Evolutionary conservation across 306 rosid species (phyloP).

Genomic region (Elaeagnus macrophylla): DNA sequence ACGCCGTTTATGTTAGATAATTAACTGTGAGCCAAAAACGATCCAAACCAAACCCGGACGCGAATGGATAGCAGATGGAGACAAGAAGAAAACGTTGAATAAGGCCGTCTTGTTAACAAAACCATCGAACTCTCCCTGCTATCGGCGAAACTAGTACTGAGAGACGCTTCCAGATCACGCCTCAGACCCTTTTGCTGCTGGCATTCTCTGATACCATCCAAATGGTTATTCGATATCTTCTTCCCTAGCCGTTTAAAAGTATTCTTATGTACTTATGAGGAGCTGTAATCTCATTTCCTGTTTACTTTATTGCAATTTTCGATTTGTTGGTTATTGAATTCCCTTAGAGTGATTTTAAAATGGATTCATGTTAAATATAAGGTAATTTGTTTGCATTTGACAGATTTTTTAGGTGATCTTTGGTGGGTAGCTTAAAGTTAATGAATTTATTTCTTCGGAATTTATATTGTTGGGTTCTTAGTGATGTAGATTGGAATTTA

Average conservation of each 20-base stretch:
- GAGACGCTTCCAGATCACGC: too few species aligned
- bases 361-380: constrained; percentile 11
- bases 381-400: constrained; percentile 15
- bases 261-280: neutral
- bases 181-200: too few species aligned
- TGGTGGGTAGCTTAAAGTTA: constrained; percentile 10
- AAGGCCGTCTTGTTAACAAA: neutral
- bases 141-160: neutral
- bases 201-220: too few species aligned
- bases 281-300: constrained; percentile 1
- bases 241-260: too few species aligned
- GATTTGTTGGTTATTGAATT: constrained; percentile 2
- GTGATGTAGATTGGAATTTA: constrained; percentile 17
- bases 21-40: too few species aligned
- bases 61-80: neutral
- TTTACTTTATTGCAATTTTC: neutral
- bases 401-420: constrained; percentile 11
- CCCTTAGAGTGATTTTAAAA: neutral
- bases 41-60: neutral
- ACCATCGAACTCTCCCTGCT: neutral
- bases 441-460: neutral
- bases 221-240: too few species aligned
- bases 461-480: constrained; percentile 1
- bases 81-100: neutral
- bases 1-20: neutral